Percentiles rank a stretch among this genome's conserved stretches.
phyloP scores from a whole-genome alignment of 371 early-diverging fungal genomes.

The Mucor racemosus region DNA sequence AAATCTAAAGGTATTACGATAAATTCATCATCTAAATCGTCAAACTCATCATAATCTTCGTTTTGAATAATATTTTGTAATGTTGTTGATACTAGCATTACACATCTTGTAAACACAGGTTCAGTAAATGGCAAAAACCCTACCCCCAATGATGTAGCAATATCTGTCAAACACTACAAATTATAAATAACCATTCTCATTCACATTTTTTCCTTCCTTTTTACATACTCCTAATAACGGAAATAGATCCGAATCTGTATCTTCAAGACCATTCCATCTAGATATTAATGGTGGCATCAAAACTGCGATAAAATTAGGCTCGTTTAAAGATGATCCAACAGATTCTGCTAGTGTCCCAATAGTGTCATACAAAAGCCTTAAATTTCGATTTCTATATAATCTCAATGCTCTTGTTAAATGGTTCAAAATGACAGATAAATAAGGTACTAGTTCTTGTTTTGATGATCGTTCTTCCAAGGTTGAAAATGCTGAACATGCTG shows the following conservation, averaged over 20 bases:
- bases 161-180: constrained; percentile 79
- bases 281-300: constrained; percentile 87
- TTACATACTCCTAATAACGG: constrained; percentile 83
- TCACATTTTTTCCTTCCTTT: neutral
- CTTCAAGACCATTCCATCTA: constrained; percentile 78
- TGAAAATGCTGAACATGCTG: constrained; percentile 93
- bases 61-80: constrained; percentile 44
- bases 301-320: constrained; percentile 71
- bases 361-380: constrained; percentile 91
- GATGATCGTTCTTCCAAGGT: constrained; percentile 90
- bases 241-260: constrained; percentile 87
- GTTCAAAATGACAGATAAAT: constrained; percentile 79
- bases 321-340: constrained; percentile 80
- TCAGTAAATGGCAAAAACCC: constrained; percentile 82
- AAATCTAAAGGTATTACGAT: constrained; percentile 92
- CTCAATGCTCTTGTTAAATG: constrained; percentile 78
- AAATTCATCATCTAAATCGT: constrained; percentile 83
- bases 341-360: constrained; percentile 93
- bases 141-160: constrained; percentile 84
- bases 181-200: neutral
- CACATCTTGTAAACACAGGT: constrained; percentile 84
- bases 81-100: constrained; percentile 76
- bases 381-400: constrained; percentile 88
- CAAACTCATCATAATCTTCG: constrained; percentile 54
- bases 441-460: constrained; percentile 75